These are phyloP conservation scores for Oryza australiensis DNA, from an alignment of 176 grass and related monocot species.

Conservation along the genomic window DNA sequence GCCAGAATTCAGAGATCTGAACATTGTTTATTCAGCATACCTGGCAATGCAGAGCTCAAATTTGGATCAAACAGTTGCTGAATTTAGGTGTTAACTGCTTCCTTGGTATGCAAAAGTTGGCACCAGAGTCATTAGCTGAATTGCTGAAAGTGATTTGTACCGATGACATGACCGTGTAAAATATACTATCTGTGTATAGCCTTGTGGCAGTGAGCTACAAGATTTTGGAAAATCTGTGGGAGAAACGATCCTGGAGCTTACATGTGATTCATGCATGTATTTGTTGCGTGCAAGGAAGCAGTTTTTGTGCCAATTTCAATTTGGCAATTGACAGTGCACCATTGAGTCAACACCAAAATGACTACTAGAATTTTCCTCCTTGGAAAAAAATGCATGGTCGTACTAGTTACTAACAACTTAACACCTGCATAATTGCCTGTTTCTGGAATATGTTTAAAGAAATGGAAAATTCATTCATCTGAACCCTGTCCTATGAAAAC, in stretches of 20 bases:
- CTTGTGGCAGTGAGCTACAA: not conserved
- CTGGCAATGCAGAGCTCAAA: not conserved
- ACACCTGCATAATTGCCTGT: not conserved
- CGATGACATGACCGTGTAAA: not conserved
- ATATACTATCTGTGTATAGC: not conserved
- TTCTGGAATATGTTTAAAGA: not conserved
- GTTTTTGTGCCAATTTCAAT: not conserved
- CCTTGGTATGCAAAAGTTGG: not conserved
- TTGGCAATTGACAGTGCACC: not conserved
- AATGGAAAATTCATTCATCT: not conserved
- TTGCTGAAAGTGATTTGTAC: constrained; percentile 29
- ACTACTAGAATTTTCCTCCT: not conserved
- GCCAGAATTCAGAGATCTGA: constrained; percentile 15
- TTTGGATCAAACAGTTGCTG: not conserved
- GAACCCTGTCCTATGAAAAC: not conserved
- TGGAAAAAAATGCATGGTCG: not conserved
- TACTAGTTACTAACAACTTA: not conserved
- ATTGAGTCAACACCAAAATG: not conserved
- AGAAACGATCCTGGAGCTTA: not conserved
- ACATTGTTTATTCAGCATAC: not conserved
- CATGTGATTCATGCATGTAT: constrained; percentile 11
- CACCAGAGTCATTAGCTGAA: constrained; percentile 17
- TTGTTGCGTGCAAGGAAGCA: constrained; percentile 51
- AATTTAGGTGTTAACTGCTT: constrained; percentile 36
- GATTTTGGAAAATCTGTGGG: not conserved